These are phyloP conservation scores for Plasmodium inui DNA, from an alignment of 169 alveolate genomes.

Conservation along the genomic window DNA sequence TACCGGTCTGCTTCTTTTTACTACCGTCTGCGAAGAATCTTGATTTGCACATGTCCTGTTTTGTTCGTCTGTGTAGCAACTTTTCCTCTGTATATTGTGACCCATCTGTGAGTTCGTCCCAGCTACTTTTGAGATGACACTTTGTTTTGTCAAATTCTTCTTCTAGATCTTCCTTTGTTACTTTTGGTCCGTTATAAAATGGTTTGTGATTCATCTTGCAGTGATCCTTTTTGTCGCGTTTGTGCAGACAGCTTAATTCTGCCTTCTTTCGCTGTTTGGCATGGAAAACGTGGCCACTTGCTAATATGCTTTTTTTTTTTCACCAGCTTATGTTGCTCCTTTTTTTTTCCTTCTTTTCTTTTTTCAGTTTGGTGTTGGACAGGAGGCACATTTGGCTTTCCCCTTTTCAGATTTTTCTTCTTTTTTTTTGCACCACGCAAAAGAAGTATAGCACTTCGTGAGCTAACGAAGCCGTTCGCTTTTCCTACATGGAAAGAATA, in stretches of 20 bases:
- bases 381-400: neutral
- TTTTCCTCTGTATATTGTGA: neutral
- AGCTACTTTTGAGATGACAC: neutral
- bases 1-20: neutral
- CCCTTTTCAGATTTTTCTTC: neutral
- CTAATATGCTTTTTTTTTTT: neutral
- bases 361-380: neutral
- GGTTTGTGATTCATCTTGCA: neutral
- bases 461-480: neutral
- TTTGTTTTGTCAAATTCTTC: neutral
- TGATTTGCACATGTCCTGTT: neutral
- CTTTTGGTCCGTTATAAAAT: neutral
- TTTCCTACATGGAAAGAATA: neutral
- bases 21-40: neutral
- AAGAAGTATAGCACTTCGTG: neutral
- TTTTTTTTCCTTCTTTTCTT: too few species aligned
- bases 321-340: too few species aligned
- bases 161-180: neutral
- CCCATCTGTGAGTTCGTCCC: neutral
- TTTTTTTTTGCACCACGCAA: neutral
- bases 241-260: neutral
- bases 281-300: neutral
- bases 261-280: neutral
- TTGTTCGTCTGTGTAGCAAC: neutral
- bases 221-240: neutral